These are phyloP conservation scores for Verticillium nonalfalfae DNA, from an alignment of 2,329 filamentous ascomycete species.

Conservation along the genomic window DNA sequence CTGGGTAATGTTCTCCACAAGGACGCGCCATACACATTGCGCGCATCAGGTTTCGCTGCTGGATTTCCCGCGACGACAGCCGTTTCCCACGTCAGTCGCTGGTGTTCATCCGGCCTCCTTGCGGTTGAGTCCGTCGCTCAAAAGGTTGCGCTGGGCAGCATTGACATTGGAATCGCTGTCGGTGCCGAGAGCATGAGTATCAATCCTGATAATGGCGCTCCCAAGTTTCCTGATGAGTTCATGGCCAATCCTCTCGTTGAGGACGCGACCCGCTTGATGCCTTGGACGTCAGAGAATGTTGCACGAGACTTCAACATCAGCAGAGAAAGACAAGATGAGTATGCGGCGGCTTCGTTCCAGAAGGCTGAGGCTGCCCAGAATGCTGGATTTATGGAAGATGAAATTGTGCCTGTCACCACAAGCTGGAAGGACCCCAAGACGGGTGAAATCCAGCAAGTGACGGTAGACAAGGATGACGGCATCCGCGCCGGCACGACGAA, in stretches of 20 bases:
- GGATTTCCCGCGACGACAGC: conserved; percentile 67
- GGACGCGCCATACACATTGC: conserved; percentile 63
- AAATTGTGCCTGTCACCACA: conserved; percentile 63
- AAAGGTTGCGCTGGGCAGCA: conserved; percentile 59
- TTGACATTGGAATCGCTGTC: conserved; percentile 63
- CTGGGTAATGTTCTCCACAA: conserved; percentile 62
- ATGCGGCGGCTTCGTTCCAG: conserved; percentile 60
- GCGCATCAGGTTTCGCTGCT: conserved; percentile 63
- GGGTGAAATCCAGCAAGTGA: conserved; percentile 70
- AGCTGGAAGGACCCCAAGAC: conserved; percentile 87
- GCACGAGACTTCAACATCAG: conserved; percentile 65
- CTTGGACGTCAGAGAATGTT: conserved; percentile 70
- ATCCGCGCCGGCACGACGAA: conserved; percentile 63
- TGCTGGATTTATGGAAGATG: conserved; percentile 66
- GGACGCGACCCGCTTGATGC: conserved; percentile 67
- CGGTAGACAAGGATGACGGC: conserved; percentile 63
- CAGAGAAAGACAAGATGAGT: conserved; percentile 60
- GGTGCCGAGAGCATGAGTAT: conserved; percentile 64
- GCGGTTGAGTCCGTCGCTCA: conserved; percentile 69
- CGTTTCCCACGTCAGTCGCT: conserved; percentile 63
- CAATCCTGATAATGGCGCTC: conserved; percentile 3
- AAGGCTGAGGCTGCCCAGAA: conserved; percentile 67
- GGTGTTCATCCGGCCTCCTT: conserved; percentile 70
- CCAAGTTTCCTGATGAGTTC: conserved; percentile 43
- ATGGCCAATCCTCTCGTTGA: conserved; percentile 52